Conservation (phyloP, 2,329 filamentous ascomycete genomes). For the Colletotrichum nymphaeae region DNA sequence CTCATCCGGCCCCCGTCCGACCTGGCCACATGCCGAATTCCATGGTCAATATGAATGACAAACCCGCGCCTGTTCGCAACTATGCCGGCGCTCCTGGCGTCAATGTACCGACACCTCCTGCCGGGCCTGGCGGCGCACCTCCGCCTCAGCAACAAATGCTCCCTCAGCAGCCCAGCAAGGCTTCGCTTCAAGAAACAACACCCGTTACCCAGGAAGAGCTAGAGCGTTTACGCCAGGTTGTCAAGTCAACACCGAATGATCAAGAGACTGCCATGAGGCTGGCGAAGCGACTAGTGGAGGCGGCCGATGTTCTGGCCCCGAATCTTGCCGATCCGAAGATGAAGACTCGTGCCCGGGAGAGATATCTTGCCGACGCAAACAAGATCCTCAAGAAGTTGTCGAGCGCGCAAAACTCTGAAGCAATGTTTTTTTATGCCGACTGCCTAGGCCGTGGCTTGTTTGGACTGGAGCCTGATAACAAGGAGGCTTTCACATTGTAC, state of each 20-base stretch:
- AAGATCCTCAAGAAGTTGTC: conserved; percentile 93
- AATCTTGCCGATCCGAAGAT: conserved; percentile 75
- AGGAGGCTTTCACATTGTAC: conserved; percentile 93
- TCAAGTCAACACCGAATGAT: conserved; percentile 79
- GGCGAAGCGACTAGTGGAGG: conserved; percentile 88
- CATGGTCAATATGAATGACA: conserved; percentile 64
- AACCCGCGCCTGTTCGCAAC: conserved; percentile 69
- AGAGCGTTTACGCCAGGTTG: conserved; percentile 75
- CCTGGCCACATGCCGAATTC: conserved; percentile 72
- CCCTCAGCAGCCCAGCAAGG: conserved; percentile 40
- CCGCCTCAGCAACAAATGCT: conserved; percentile 46
- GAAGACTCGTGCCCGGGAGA: conserved; percentile 81
- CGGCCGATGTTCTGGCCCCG: conserved; percentile 78
- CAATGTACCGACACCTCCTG: conserved; percentile 55
- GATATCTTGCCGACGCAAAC: conserved; percentile 85
- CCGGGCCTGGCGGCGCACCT: conserved; percentile 45
- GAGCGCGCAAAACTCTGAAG: conserved; percentile 78
- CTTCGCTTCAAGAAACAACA: conserved; percentile 36
- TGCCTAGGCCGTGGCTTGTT: conserved; percentile 85
- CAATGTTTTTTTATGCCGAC: conserved; percentile 95
- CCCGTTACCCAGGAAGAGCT: conserved; percentile 85
- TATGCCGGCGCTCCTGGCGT: conserved; percentile 63
- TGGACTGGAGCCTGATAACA: conserved; percentile 83
- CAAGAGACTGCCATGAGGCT: conserved; percentile 77
- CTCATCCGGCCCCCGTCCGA: conserved; percentile 72